Conservation (phyloP, 495 filamentous ascomycete genomes). For the Cercophora sp. region DNA sequence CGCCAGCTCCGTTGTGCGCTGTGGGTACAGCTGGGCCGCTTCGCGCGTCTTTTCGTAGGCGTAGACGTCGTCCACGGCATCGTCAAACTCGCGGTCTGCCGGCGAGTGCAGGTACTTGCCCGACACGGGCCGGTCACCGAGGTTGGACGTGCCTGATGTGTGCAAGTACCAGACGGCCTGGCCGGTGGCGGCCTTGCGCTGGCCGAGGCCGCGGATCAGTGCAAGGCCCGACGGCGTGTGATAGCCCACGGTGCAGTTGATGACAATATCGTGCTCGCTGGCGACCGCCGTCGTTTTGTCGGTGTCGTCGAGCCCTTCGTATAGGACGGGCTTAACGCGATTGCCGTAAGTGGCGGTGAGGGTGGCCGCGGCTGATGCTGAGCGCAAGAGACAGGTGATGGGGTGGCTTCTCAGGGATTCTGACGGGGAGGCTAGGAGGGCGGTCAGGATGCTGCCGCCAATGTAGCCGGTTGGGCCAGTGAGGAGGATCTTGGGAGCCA, state of each 20-base stretch:
- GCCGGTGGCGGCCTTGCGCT: slow-evolving; percentile 30
- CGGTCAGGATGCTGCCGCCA: slow-evolving; percentile 25
- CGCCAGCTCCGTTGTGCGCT: slow-evolving; percentile 45
- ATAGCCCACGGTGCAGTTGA: slow-evolving; percentile 34
- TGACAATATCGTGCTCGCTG: slow-evolving; percentile 38
- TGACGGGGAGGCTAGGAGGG: slow-evolving; percentile 4
- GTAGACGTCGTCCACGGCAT: slow-evolving; percentile 41
- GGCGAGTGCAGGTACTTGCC: slow-evolving; percentile 16
- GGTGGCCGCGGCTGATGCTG: slow-evolving; percentile 18
- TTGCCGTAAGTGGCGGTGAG: slow-evolving; percentile 10
- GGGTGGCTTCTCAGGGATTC: background rate
- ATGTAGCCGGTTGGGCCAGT: slow-evolving; percentile 19
- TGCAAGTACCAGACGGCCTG: slow-evolving; percentile 33
- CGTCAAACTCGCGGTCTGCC: slow-evolving; percentile 36
- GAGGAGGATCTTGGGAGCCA: slow-evolving; percentile 10
- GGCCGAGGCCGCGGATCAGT: slow-evolving; percentile 31
- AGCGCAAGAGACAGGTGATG: slow-evolving; percentile 18
- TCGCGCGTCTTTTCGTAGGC: slow-evolving; percentile 36
- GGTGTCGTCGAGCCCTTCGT: slow-evolving; percentile 29
- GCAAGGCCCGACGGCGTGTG: slow-evolving; percentile 30
- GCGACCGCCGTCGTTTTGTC: slow-evolving; percentile 27
- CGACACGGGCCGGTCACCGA: slow-evolving; percentile 43
- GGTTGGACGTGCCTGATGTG: slow-evolving; percentile 49
- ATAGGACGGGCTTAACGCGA: slow-evolving; percentile 22
- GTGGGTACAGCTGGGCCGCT: slow-evolving; percentile 30